phyloP scores from a whole-genome alignment of 2,329 filamentous ascomycete genomes.

The Penicillium sp. region DNA sequence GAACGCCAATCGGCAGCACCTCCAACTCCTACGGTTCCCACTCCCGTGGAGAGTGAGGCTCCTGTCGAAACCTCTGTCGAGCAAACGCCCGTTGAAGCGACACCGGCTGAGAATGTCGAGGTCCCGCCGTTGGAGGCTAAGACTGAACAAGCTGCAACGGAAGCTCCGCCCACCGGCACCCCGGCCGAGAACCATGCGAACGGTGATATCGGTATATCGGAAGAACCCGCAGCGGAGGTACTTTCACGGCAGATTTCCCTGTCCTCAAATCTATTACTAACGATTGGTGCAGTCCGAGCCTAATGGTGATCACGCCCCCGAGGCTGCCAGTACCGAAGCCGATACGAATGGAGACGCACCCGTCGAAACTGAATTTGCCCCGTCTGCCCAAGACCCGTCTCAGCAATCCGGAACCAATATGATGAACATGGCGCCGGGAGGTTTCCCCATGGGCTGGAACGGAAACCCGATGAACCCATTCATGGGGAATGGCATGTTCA shows the following conservation, averaged over 20 bases:
- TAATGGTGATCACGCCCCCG: conserved; percentile 6
- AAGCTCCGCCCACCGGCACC: conserved; percentile 7
- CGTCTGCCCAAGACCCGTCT: not conserved
- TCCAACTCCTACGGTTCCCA: conserved; percentile 24
- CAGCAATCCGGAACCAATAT: conserved; percentile 20
- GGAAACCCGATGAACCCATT: conserved; percentile 68
- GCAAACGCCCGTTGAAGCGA: conserved; percentile 20
- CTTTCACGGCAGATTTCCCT: not conserved
- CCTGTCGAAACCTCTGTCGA: conserved; percentile 16
- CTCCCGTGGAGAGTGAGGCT: conserved; percentile 22
- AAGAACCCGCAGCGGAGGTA: conserved; percentile 21
- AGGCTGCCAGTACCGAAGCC: conserved; percentile 8
- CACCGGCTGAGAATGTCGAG: conserved; percentile 5
- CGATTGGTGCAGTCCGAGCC: conserved; percentile 6
- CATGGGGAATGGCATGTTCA: conserved; percentile 48
- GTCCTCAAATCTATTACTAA: conserved; percentile 1
- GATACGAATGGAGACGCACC: conserved; percentile 15
- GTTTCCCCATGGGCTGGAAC: conserved; percentile 62
- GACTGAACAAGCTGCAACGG: conserved; percentile 14
- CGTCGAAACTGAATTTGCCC: not conserved
- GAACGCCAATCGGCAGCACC: conserved; percentile 46
- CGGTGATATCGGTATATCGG: conserved; percentile 2
- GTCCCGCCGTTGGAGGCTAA: conserved; percentile 12
- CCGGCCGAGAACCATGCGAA: conserved; percentile 6
- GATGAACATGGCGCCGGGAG: conserved; percentile 46